Evolutionary conservation across 1,139 yeast genomes (phyloP).

Genomic region (Magnusiomyces suaveolens): DNA sequence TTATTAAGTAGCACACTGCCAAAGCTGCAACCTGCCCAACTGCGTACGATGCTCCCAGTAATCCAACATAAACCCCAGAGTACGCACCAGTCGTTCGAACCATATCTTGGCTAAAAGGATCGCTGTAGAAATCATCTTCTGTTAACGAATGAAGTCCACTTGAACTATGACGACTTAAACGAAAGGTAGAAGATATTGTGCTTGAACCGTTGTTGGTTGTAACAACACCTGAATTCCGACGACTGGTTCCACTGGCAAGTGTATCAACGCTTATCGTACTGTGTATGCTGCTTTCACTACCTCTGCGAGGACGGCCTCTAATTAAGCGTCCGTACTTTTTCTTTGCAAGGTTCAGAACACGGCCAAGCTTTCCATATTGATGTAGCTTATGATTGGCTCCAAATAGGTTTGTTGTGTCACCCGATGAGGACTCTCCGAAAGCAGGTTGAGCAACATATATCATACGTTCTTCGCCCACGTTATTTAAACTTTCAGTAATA

Average conservation of each 20-base stretch:
- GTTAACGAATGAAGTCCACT: constrained; percentile 13
- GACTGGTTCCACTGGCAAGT: constrained; percentile 5
- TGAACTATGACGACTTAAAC: background rate
- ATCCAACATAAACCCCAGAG: background rate
- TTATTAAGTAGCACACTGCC: background rate
- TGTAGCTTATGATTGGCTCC: background rate
- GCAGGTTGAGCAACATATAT: background rate
- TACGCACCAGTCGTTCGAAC: background rate
- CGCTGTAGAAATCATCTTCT: constrained; percentile 18
- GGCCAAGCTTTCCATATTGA: constrained; percentile 1
- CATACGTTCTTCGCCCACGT: background rate
- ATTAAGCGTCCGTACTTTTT: background rate
- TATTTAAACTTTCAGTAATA: background rate
- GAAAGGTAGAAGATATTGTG: no score
- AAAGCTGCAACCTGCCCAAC: background rate
- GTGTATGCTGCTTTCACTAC: constrained; percentile 1
- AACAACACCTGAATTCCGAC: background rate
- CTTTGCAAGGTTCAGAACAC: constrained; percentile 5
- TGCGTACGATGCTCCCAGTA: background rate
- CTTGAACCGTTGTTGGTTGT: background rate
- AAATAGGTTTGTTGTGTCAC: background rate
- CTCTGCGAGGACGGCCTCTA: background rate
- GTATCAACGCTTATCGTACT: background rate
- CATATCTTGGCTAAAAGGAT: constrained; percentile 3
- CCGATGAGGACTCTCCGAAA: background rate